Percentiles rank a stretch among this genome's conserved stretches.
phyloP scores from a whole-genome alignment of 148 eudicot species.

The Cornus kousa region DNA sequence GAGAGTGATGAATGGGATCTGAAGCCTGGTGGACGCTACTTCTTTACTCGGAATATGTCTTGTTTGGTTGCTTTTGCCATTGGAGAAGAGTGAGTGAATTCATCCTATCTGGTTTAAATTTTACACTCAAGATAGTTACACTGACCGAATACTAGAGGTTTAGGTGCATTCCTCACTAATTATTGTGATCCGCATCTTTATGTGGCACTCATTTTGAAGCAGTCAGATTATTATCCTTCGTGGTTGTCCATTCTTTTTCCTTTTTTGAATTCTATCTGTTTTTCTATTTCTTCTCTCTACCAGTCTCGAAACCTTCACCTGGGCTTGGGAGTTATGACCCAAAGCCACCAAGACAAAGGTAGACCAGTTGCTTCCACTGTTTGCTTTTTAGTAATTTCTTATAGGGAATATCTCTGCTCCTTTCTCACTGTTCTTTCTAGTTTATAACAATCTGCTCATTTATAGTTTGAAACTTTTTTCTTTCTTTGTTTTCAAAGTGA shows the following conservation, averaged over 20 bases:
- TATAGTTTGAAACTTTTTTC: not conserved
- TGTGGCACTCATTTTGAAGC: not conserved
- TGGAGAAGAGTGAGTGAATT: constrained; percentile 76
- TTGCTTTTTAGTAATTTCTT: not conserved
- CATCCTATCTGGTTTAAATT: not conserved
- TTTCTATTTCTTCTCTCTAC: too few species aligned
- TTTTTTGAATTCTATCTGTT: not conserved
- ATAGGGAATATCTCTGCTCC: not conserved
- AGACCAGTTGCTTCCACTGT: not conserved
- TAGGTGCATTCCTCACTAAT: not conserved
- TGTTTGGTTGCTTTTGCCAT: constrained; percentile 92
- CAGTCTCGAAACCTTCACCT: too few species aligned
- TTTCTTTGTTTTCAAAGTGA: not conserved
- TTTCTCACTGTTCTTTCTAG: not conserved
- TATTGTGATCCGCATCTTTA: not conserved
- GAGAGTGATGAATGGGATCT: constrained; percentile 92
- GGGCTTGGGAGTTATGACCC: too few species aligned
- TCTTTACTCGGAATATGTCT: constrained; percentile 95
- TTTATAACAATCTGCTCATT: not conserved
- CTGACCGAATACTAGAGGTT: not conserved
- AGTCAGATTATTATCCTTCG: too few species aligned
- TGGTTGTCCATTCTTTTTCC: not conserved
- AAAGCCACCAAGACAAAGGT: too few species aligned
- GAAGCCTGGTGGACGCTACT: constrained; percentile 96
- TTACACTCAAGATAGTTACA: not conserved